These are phyloP conservation scores for Hippophae gyantsensis DNA, from an alignment of 306 rosid genomes.

Conservation along the genomic window DNA sequence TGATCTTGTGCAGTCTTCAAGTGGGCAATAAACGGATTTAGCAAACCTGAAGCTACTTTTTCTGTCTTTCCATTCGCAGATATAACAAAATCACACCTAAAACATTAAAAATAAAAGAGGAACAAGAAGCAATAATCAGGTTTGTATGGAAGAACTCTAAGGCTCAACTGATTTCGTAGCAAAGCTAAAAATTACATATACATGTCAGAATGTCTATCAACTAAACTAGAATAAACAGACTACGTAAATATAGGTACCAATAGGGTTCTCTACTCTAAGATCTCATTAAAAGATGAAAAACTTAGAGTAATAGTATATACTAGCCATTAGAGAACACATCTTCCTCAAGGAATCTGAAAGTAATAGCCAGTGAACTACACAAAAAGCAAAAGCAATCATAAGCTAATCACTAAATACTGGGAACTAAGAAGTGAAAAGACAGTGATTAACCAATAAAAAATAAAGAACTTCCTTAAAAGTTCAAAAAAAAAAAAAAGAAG, in stretches of 20 bases:
- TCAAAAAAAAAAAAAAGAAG: neutral
- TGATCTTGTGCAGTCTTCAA: conserved; percentile 94
- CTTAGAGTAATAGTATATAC: too few species aligned
- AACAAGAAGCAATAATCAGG: conserved; percentile 8
- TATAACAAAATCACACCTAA: conserved; percentile 87
- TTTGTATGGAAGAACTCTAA: neutral
- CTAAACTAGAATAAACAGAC: neutral
- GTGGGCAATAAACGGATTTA: conserved; percentile 82
- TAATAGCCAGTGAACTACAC: neutral
- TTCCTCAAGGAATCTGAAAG: neutral
- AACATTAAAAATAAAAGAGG: conserved; percentile 4
- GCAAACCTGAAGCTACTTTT: conserved; percentile 86
- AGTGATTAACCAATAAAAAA: neutral
- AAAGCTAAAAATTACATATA: neutral
- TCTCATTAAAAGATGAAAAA: too few species aligned
- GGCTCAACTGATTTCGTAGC: neutral
- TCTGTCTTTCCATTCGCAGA: conserved; percentile 81
- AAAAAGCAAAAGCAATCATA: conserved; percentile 3
- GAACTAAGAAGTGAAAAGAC: neutral
- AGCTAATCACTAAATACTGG: neutral
- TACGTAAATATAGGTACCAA: too few species aligned
- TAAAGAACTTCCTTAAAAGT: neutral
- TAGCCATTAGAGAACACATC: neutral
- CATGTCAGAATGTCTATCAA: neutral
- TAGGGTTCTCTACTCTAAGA: too few species aligned